These are phyloP conservation scores for Vickermania ingenoplastis DNA, from an alignment of 208 protist species.

Conservation along the genomic window DNA sequence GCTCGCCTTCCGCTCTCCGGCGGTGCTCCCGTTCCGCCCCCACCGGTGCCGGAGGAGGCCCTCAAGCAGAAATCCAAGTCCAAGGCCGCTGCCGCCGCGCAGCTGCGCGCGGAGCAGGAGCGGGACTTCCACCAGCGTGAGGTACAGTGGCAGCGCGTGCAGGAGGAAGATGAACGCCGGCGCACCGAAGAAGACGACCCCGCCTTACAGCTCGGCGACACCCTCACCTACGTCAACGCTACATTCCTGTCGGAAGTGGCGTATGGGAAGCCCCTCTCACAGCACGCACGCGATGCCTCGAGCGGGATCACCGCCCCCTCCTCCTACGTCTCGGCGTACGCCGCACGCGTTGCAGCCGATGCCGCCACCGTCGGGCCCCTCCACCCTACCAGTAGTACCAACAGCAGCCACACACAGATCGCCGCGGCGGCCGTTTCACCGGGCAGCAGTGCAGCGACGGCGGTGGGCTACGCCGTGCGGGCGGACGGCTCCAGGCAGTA, in stretches of 20 bases:
- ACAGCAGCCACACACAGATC: too few species aligned
- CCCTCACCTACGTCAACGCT: neutral
- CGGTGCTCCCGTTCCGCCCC: neutral
- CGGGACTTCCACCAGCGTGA: neutral
- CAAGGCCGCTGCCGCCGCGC: neutral
- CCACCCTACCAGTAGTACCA: neutral
- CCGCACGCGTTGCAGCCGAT: neutral
- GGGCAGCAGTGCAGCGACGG: neutral
- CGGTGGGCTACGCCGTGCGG: slow-evolving; percentile 6
- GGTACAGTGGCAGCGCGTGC: neutral
- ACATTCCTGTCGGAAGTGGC: neutral
- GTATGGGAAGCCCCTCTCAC: neutral
- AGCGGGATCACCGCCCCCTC: neutral
- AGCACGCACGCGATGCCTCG: neutral
- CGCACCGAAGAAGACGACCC: neutral
- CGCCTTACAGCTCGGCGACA: neutral
- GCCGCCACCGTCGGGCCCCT: neutral
- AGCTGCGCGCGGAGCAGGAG: neutral
- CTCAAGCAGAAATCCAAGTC: neutral
- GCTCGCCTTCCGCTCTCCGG: neutral
- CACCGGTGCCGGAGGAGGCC: neutral
- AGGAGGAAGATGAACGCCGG: neutral
- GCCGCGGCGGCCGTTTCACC: too few species aligned
- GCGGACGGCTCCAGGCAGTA: slow-evolving; percentile 22
- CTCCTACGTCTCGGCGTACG: neutral